These are phyloP conservation scores for Emergomyces pasteurianus DNA, from an alignment of 2,329 filamentous ascomycete species.

Conservation along the genomic window DNA sequence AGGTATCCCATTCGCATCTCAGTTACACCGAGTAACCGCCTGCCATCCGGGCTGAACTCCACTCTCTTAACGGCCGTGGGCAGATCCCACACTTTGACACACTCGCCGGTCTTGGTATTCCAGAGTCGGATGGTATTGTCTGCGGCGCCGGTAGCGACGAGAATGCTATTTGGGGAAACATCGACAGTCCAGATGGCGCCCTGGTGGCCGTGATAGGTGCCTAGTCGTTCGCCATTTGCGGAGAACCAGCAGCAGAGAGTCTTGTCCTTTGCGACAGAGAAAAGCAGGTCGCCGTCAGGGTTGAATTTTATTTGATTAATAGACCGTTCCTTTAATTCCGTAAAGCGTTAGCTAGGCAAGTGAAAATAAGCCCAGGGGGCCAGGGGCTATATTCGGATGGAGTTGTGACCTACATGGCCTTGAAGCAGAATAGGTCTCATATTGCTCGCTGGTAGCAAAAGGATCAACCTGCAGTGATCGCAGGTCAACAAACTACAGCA, in stretches of 20 bases:
- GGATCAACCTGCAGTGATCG: background rate
- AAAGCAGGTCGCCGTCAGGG: conserved; percentile 90
- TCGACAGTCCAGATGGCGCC: conserved; percentile 99
- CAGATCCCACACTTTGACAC: conserved; percentile 96
- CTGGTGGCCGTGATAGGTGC: conserved; percentile 92
- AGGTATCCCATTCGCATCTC: conserved; percentile 98
- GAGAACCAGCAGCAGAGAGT: conserved; percentile 94
- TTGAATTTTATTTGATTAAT: conserved; percentile 94
- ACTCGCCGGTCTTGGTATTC: conserved; percentile 86
- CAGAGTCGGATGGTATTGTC: conserved; percentile 97
- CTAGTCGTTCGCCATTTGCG: conserved; percentile 94
- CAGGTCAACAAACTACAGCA: background rate
- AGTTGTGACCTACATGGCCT: conserved; percentile 56
- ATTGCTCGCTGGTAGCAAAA: conserved; percentile 34
- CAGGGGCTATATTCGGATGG: background rate
- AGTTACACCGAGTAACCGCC: conserved; percentile 80
- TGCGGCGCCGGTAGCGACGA: conserved; percentile 89
- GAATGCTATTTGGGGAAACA: conserved; percentile 78
- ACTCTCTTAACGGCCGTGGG: conserved; percentile 93
- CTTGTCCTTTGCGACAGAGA: conserved; percentile 93
- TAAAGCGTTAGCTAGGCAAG: conserved; percentile 11
- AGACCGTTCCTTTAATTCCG: conserved; percentile 58
- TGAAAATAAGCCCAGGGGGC: background rate
- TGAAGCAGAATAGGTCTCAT: conserved; percentile 97
- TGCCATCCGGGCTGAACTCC: conserved; percentile 92